A percentile compares a stretch with the other conserved stretches of the same genome.
phyloP scores from a whole-genome alignment of 1,139 yeast genomes.

The Pichia sp. region DNA sequence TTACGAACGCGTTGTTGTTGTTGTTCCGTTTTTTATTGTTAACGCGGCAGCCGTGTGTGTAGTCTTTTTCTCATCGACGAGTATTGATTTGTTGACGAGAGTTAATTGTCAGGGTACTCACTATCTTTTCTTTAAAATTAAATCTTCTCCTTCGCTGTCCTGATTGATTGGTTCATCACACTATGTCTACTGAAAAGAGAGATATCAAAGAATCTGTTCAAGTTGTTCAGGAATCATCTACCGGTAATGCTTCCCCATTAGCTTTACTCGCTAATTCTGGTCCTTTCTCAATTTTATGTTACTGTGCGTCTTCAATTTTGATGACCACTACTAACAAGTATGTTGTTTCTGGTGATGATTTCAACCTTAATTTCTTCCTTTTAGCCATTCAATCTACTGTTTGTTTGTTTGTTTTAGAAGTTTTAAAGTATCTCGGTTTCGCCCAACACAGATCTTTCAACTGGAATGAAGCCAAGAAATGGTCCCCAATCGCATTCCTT shows the following conservation, averaged over 20 bases:
- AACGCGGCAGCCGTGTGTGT: too few species aligned
- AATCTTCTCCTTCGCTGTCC: constrained; percentile 9
- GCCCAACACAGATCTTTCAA: constrained; percentile 85
- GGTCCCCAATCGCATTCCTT: constrained; percentile 89
- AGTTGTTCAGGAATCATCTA: background rate
- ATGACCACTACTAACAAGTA: constrained; percentile 98
- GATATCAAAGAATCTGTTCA: too few species aligned
- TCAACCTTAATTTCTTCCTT: constrained; percentile 87
- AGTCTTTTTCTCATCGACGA: too few species aligned
- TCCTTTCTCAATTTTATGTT: constrained; percentile 74
- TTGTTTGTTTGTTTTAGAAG: constrained; percentile 65
- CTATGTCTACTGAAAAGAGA: too few species aligned
- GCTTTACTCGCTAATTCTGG: constrained; percentile 63
- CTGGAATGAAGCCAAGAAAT: constrained; percentile 81
- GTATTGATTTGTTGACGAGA: too few species aligned
- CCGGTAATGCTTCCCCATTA: constrained; percentile 6
- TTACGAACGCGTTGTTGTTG: too few species aligned
- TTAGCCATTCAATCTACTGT: constrained; percentile 77
- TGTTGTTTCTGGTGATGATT: constrained; percentile 73
- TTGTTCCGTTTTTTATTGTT: too few species aligned
- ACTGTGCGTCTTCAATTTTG: constrained; percentile 87
- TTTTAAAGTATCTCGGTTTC: constrained; percentile 62
- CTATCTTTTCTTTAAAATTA: too few species aligned
- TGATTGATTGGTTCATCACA: too few species aligned
- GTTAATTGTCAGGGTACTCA: too few species aligned